A percentile compares a stretch with the other conserved stretches of the same genome.
These are phyloP conservation scores for Clonostachys byssicola DNA, from an alignment of 2,329 filamentous ascomycete genomes.

Conservation along the genomic window DNA sequence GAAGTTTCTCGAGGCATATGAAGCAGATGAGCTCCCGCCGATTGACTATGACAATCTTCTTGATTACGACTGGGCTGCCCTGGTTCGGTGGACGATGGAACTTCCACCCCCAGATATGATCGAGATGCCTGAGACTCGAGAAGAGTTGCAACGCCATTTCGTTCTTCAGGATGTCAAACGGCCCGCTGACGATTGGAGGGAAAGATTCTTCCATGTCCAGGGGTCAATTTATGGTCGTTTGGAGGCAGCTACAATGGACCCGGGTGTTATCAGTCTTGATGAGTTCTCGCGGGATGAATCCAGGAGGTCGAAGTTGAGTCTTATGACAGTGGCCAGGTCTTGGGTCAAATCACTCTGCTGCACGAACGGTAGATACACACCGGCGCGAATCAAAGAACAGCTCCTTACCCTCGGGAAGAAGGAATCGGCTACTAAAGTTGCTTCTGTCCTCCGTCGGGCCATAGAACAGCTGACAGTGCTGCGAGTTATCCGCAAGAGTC, in stretches of 20 bases:
- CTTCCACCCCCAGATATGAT: constrained; percentile 40
- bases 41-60: constrained; percentile 61
- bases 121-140: constrained; percentile 41
- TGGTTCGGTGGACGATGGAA: constrained; percentile 64
- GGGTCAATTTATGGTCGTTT: constrained; percentile 54
- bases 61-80: constrained; percentile 62
- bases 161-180: constrained; percentile 27
- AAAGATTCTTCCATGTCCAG: constrained; percentile 49
- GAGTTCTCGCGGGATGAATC: background rate
- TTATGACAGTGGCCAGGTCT: constrained; percentile 43
- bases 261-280: constrained; percentile 29
- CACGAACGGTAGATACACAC: constrained; percentile 45
- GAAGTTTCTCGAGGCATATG: constrained; percentile 62
- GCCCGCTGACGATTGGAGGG: constrained; percentile 41
- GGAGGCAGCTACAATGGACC: constrained; percentile 45
- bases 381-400: constrained; percentile 41
- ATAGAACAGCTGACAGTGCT: constrained; percentile 42
- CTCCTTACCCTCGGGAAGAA: constrained; percentile 42
- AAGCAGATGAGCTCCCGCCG: constrained; percentile 52
- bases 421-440: constrained; percentile 30
- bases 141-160: constrained; percentile 37
- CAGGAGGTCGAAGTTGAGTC: constrained; percentile 4
- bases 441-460: constrained; percentile 36
- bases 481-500: constrained; percentile 55
- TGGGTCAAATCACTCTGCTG: constrained; percentile 58